Evolutionary conservation across 2,329 filamentous ascomycete species (phyloP).

Genomic region (Diaporthe sp.): DNA sequence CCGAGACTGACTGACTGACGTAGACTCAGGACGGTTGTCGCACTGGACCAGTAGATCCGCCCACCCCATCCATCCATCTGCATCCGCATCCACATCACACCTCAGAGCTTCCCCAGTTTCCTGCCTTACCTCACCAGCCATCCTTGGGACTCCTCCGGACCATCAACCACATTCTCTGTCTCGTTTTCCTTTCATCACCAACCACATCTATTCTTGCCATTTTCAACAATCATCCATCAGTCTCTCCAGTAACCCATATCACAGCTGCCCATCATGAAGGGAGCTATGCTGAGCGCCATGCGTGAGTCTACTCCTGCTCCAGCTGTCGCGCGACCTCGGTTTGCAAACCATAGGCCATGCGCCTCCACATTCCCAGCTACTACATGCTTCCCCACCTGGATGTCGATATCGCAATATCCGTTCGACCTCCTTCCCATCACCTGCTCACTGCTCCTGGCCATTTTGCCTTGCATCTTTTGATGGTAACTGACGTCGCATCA

Average conservation of each 20-base stretch:
- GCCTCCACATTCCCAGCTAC: background rate
- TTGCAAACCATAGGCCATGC: conserved; percentile 11
- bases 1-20: conserved; percentile 20
- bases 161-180: conserved; percentile 25
- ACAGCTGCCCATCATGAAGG: conserved; percentile 78
- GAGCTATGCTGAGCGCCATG: conserved; percentile 74
- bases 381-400: background rate
- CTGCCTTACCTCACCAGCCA: conserved; percentile 8
- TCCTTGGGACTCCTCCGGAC: background rate
- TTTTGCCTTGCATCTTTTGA: conserved; percentile 71
- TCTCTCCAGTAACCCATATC: conserved; percentile 28
- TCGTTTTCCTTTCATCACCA: conserved; percentile 21
- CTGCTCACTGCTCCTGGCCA: background rate
- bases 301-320: conserved; percentile 29
- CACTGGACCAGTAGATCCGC: conserved; percentile 19
- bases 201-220: conserved; percentile 5
- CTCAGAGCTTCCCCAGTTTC: conserved; percentile 32
- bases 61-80: background rate
- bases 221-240: background rate
- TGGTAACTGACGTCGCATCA: conserved; percentile 47
- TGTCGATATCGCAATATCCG: background rate
- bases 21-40: conserved; percentile 25
- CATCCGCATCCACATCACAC: conserved; percentile 25
- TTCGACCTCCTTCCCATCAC: background rate
- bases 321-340: conserved; percentile 22